Base-by-base conservation (phyloP, 306 rosid species). In the Castanea sativa region DNA sequence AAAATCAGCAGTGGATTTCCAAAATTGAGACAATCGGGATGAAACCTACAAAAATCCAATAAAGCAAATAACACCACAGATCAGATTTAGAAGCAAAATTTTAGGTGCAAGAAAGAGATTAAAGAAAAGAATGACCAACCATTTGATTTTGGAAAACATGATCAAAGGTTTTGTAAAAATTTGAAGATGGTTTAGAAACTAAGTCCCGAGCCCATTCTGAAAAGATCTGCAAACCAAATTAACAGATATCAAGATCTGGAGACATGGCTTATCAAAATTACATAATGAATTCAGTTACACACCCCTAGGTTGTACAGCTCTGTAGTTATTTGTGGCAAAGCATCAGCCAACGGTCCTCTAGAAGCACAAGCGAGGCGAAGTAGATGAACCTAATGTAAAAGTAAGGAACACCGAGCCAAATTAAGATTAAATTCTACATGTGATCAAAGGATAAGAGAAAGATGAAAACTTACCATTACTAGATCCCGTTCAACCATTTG, bases 301-400 rank as follows among this genome's bases (percentile, higher is more conserved):
- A 92, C 99, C 89, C 99, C 97, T 76, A 89, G 73, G 73, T 90
- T 89, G 82, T 81, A 81, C 80, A 94, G 83, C 82, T 92, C 99
- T 49, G 88, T 71, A 35, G 91, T 87, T 80, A 92, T 79, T 88
- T 90, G 91, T 38, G 92, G 95, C 84, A 92, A 83, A 76, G 87
- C 82, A 78, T 90, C 91, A 74, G 85, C 71, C 78, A 88, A 81
- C 67, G 88, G 90, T 78, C 92, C 93, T 74, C 90, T 86, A 59
- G 92, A 85, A 60, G 91, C 83, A 85, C 95, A 92, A 79, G 86
- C 89, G 82, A 92, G 92, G 70, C 88, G 97, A 80, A 92, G 93
- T 82, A 94, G 80, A 85, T 92, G 97, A 86, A 91, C 95, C 99
- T 94, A 80, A 76, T 75, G 73, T 55, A 73, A 65, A 86, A 78